Conservation (phyloP, 2,329 filamentous ascomycete species). For the Calonectria leucothoes region DNA sequence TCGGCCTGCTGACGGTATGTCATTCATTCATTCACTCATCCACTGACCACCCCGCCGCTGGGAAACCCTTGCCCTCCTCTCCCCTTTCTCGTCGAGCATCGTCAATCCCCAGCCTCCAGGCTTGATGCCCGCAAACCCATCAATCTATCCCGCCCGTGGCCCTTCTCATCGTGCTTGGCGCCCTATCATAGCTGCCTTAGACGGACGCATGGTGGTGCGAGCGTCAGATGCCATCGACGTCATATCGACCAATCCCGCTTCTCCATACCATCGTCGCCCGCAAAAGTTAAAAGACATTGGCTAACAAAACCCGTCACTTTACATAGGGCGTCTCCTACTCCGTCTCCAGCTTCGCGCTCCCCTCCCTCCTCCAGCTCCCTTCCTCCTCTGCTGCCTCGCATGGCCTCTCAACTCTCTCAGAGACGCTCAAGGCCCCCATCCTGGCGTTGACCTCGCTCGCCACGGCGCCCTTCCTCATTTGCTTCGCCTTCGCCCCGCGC, state of each 20-base stretch:
- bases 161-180: not conserved
- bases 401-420: slow-evolving; percentile 76
- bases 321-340: slow-evolving; percentile 88
- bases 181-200: not conserved
- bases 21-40: not conserved
- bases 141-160: not conserved
- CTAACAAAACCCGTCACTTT: slow-evolving; percentile 27
- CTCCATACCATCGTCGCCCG: slow-evolving; percentile 13
- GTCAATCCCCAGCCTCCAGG: not conserved
- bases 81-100: not conserved
- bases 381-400: slow-evolving; percentile 77
- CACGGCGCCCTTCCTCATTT: slow-evolving; percentile 78
- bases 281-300: not conserved
- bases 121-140: not conserved
- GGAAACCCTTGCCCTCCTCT: not conserved
- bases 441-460: slow-evolving; percentile 76
- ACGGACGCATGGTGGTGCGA: not conserved
- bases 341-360: slow-evolving; percentile 80
- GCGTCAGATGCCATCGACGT: not conserved
- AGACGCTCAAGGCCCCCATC: slow-evolving; percentile 73
- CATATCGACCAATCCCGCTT: not conserved
- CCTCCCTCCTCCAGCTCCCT: slow-evolving; percentile 83
- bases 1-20: slow-evolving; percentile 88
- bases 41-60: slow-evolving; percentile 4
- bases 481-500: slow-evolving; percentile 81